A percentile compares a stretch with the other conserved stretches of the same genome.
phyloP scores from a whole-genome alignment of 331 rosid species.

The Pyrus hybrid region DNA sequence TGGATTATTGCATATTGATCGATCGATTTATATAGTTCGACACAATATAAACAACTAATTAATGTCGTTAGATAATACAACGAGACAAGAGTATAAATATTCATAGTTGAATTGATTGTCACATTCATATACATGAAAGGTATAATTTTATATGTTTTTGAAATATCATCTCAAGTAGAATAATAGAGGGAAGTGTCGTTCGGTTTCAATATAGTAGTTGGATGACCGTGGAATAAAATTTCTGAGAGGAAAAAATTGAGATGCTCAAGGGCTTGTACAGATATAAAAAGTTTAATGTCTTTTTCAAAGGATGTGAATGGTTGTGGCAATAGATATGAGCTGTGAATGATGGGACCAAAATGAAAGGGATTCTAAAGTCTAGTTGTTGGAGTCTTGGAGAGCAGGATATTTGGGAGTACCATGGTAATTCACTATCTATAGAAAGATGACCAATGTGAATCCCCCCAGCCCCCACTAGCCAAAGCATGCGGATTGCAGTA shows the following conservation, averaged over 20 bases:
- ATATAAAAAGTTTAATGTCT: background rate
- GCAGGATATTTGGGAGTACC: background rate
- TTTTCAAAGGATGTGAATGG: conserved; percentile 26
- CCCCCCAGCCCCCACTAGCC: background rate
- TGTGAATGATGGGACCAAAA: conserved; percentile 20
- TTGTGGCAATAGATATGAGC: conserved; percentile 21
- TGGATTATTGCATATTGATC: background rate
- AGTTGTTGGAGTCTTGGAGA: background rate
- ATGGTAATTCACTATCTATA: background rate
- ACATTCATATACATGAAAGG: background rate
- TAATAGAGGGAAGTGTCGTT: background rate
- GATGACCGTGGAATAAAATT: conserved; percentile 27
- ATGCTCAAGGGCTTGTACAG: conserved; percentile 23
- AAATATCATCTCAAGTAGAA: background rate
- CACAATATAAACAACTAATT: no score
- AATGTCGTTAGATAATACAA: background rate
- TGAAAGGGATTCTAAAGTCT: background rate
- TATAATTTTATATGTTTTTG: background rate
- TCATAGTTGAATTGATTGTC: background rate
- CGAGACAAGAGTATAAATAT: background rate
- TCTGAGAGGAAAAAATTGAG: conserved; percentile 24
- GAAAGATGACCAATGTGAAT: background rate
- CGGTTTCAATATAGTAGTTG: background rate
- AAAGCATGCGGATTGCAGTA: background rate
- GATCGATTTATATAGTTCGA: no score